phyloP scores from a whole-genome alignment of 768 basidiomycete species.

The Kondoa subrosea region DNA sequence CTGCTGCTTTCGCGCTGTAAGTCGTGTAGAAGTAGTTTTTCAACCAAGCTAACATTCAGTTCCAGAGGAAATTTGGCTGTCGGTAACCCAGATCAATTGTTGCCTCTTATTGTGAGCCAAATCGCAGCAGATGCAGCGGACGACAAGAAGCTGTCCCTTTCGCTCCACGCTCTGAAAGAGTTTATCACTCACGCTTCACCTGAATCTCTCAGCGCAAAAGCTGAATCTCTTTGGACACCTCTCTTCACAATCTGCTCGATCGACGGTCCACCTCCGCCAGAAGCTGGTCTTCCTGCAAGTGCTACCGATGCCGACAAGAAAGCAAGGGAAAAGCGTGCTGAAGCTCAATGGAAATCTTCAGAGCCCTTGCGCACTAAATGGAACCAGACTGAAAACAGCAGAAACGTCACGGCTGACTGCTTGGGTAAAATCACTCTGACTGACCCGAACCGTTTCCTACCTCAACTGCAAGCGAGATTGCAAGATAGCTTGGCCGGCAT shows the following conservation, averaged over 20 bases:
- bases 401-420: constrained; percentile 91
- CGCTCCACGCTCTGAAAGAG: constrained; percentile 87
- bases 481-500: constrained; percentile 19
- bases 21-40: constrained; percentile 38
- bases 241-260: constrained; percentile 80
- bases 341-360: constrained; percentile 10
- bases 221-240: constrained; percentile 78
- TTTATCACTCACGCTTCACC: constrained; percentile 81
- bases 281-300: constrained; percentile 2
- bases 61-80: constrained; percentile 71
- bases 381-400: constrained; percentile 58
- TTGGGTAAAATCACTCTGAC: constrained; percentile 87
- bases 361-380: not conserved
- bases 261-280: constrained; percentile 30
- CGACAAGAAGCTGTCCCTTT: constrained; percentile 59
- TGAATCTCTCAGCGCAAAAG: constrained; percentile 65
- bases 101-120: constrained; percentile 66
- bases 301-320: constrained; percentile 8
- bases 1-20: constrained; percentile 74
- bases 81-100: constrained; percentile 71
- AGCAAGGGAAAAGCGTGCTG: constrained; percentile 14
- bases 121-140: constrained; percentile 37
- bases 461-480: constrained; percentile 60
- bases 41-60: not conserved
- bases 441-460: constrained; percentile 74